These are phyloP conservation scores for Taiozyma sp. DNA, from an alignment of 1,139 yeast species.

Conservation along the genomic window DNA sequence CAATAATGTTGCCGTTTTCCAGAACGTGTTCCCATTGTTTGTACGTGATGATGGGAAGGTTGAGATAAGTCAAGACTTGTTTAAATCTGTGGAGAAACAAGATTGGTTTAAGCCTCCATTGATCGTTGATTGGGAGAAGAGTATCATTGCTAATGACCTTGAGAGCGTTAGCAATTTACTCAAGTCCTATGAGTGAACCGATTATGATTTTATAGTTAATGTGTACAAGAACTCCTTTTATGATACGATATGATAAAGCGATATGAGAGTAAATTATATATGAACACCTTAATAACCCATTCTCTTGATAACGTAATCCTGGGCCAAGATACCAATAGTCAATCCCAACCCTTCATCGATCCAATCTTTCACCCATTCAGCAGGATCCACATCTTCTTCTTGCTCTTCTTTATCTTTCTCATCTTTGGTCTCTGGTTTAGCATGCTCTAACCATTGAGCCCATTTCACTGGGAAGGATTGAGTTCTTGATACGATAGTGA, in stretches of 20 bases:
- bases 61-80: conserved; percentile 14
- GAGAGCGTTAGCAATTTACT: conserved; percentile 20
- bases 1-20: conserved; percentile 9
- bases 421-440: conserved; percentile 25
- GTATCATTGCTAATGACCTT: conserved; percentile 47
- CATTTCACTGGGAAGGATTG: conserved; percentile 89
- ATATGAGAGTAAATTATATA: too few relatives aligned
- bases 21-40: conserved; percentile 19
- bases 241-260: too few relatives aligned
- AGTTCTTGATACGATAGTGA: conserved; percentile 70
- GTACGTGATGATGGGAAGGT: conserved; percentile 14
- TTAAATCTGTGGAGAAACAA: background rate
- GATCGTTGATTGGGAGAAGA: conserved; percentile 53
- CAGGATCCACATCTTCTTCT: conserved; percentile 66
- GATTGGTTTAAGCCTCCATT: conserved; percentile 38
- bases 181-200: conserved; percentile 1
- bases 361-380: conserved; percentile 97
- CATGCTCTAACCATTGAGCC: conserved; percentile 69
- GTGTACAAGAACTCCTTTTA: too few relatives aligned
- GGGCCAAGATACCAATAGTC: conserved; percentile 83
- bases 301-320: conserved; percentile 82
- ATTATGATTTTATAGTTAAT: too few relatives aligned
- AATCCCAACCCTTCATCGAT: conserved; percentile 76
- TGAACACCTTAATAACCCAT: conserved; percentile 54
- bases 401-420: conserved; percentile 12